These are phyloP conservation scores for Trichosporon sp. DNA, from an alignment of 1,284 basidiomycete genomes.

Conservation along the genomic window DNA sequence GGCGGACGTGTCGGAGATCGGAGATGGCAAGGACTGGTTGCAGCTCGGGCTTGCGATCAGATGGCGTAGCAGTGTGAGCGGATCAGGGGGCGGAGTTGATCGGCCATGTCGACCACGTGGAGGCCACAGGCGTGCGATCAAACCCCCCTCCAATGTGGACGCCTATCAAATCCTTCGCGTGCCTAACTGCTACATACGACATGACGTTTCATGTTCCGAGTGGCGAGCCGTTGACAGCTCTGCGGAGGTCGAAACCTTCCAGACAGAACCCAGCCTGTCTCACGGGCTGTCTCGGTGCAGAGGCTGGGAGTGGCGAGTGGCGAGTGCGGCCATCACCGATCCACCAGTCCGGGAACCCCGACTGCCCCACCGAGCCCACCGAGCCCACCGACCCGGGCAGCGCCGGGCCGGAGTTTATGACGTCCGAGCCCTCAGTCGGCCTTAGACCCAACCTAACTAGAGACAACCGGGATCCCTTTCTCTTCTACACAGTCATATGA, in stretches of 20 bases:
- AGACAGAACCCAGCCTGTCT: no score
- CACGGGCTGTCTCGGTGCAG: no score
- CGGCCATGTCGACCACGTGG: neutral
- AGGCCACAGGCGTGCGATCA: neutral
- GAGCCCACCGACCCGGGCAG: no score
- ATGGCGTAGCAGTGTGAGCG: no score
- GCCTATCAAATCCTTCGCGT: neutral
- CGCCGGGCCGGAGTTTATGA: neutral
- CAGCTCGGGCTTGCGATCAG: neutral
- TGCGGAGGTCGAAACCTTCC: no score
- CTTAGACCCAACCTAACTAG: neutral
- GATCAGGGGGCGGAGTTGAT: neutral
- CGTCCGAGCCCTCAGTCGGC: neutral
- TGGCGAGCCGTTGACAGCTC: neutral
- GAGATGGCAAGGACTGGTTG: neutral
- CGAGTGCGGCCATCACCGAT: no score
- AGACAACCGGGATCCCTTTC: neutral
- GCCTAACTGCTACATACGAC: neutral
- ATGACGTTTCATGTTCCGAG: neutral
- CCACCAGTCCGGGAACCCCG: no score
- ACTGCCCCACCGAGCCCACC: no score
- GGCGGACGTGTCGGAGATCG: neutral
- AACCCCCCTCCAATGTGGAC: neutral
- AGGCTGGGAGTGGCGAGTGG: no score
- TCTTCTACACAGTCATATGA: neutral